Conservation (phyloP, 768 basidiomycete genomes). For the Paxillus involutus region DNA sequence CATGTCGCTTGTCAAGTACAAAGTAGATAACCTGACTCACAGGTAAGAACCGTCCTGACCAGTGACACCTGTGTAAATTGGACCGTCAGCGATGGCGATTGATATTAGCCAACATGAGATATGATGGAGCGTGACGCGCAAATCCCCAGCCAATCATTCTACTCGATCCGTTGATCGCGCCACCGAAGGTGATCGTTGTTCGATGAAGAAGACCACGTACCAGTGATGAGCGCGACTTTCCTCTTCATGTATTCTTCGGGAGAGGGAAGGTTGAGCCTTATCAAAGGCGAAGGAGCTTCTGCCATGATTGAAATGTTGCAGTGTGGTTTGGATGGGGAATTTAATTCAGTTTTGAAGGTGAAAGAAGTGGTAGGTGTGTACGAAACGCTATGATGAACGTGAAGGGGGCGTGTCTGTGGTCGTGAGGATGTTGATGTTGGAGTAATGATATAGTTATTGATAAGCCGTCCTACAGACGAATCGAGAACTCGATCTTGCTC, state of each 20-base stretch:
- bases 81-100: slow-evolving; percentile 6
- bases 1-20: background rate
- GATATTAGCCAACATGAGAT: background rate
- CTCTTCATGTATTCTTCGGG: slow-evolving; percentile 83
- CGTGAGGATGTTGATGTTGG: background rate
- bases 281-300: slow-evolving; percentile 30
- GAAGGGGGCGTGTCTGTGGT: slow-evolving; percentile 1
- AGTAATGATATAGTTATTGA: background rate
- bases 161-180: background rate
- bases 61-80: slow-evolving; percentile 69
- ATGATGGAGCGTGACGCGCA: background rate
- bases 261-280: slow-evolving; percentile 61
- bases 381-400: background rate
- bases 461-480: background rate
- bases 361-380: background rate
- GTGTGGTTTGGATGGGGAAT: background rate
- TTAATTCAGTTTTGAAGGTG: background rate
- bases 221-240: slow-evolving; percentile 92
- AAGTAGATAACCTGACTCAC: slow-evolving; percentile 43
- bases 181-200: background rate
- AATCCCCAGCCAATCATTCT: slow-evolving; percentile 1
- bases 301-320: slow-evolving; percentile 15
- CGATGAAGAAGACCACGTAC: slow-evolving; percentile 39
- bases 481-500: too few relatives aligned
- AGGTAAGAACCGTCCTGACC: slow-evolving; percentile 97